These are phyloP conservation scores for Solanum virginianum DNA, from an alignment of 257 asterid genomes.

Conservation along the genomic window DNA sequence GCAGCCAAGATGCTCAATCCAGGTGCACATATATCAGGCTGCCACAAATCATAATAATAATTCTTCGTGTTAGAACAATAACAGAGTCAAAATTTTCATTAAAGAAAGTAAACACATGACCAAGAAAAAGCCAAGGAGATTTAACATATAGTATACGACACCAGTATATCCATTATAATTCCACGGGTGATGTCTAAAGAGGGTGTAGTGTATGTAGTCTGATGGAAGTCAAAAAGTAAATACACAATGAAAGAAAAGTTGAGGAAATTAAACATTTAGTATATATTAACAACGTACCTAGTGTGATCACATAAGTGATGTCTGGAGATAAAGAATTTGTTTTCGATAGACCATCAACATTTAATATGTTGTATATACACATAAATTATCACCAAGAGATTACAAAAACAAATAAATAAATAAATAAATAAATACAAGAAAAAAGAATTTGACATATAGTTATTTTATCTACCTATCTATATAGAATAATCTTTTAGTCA, in stretches of 20 bases:
- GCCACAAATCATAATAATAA: not conserved
- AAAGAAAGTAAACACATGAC: not conserved
- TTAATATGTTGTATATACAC: not conserved
- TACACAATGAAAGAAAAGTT: not conserved
- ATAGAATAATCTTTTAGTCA: not conserved
- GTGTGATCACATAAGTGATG: not conserved
- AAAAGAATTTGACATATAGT: not conserved
- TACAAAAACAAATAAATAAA: not conserved
- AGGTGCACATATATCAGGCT: constrained; percentile 89
- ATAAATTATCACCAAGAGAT: not conserved
- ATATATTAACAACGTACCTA: not conserved
- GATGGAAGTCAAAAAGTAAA: not conserved
- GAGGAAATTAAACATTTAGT: rapidly evolving
- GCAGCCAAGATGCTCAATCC: constrained; percentile 74
- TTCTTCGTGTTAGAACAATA: not conserved
- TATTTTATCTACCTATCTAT: not conserved
- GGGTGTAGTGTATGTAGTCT: not conserved
- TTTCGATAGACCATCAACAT: rapidly evolving
- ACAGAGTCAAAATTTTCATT: not conserved
- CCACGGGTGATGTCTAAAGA: too few species aligned
- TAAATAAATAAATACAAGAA: not conserved
- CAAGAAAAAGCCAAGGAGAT: not conserved
- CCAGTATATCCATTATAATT: too few species aligned
- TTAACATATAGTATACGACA: not conserved
- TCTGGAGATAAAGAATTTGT: not conserved